Percentiles rank a stretch among this genome's conserved stretches.
Conservation (phyloP, 208 protist species). For the Endotrypanum monterogeii region DNA sequence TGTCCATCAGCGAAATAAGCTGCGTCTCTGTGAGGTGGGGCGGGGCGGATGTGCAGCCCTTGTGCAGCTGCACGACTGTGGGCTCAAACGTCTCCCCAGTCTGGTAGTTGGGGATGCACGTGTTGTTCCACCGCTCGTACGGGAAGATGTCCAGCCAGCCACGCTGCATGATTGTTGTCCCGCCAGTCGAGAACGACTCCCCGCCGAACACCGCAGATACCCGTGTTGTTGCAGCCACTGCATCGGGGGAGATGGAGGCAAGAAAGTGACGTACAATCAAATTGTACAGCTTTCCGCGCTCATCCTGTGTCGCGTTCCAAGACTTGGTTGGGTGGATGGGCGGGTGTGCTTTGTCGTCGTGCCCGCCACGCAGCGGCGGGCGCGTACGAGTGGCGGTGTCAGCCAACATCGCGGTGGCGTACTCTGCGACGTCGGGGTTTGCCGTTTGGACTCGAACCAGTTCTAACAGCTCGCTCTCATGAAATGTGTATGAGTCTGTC, state of each 20-base stretch:
- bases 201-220: slow-evolving; percentile 75
- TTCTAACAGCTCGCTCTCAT: slow-evolving; percentile 79
- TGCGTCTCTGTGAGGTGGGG: slow-evolving; percentile 96
- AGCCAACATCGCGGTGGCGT: slow-evolving; percentile 57
- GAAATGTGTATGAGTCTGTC: slow-evolving; percentile 94
- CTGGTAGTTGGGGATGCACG: slow-evolving; percentile 92
- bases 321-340: slow-evolving; percentile 97
- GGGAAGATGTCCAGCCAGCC: slow-evolving; percentile 96
- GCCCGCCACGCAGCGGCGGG: slow-evolving; percentile 92
- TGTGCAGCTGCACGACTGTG: slow-evolving; percentile 73
- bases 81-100: slow-evolving; percentile 90
- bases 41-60: slow-evolving; percentile 89
- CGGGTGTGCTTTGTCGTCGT: slow-evolving; percentile 98
- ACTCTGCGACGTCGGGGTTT: slow-evolving; percentile 64
- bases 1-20: slow-evolving; percentile 98
- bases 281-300: slow-evolving; percentile 92
- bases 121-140: slow-evolving; percentile 91
- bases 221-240: slow-evolving; percentile 85
- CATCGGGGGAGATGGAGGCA: slow-evolving; percentile 95
- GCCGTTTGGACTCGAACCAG: slow-evolving; percentile 74
- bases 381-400: slow-evolving; percentile 70
- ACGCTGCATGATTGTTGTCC: slow-evolving; percentile 88
- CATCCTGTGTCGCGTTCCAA: slow-evolving; percentile 48
- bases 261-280: slow-evolving; percentile 98
- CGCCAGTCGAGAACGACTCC: slow-evolving; percentile 87